phyloP scores from a whole-genome alignment of 2,329 filamentous ascomycete genomes.

The Colletotrichum karsti region DNA sequence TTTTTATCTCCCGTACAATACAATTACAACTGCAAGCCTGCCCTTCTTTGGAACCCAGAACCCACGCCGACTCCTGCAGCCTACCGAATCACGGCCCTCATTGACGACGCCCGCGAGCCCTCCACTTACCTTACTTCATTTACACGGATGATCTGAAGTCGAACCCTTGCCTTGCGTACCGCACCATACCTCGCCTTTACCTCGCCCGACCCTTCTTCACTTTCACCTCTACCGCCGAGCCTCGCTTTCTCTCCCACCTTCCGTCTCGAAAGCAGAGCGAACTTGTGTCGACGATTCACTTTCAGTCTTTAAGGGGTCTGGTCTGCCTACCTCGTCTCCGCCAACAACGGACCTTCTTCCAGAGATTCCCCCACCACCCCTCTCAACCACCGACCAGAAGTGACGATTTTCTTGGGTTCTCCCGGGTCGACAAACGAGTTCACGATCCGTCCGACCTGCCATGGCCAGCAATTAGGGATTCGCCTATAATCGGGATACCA shows the following conservation, averaged over 20 bases:
- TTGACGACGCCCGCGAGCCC: conserved; percentile 23
- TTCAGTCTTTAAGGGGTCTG: neutral
- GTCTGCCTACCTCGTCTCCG: neutral
- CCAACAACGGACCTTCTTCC: neutral
- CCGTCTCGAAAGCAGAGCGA: neutral
- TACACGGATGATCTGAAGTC: conserved; percentile 26
- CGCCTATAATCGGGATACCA: neutral
- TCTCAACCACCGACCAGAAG: neutral
- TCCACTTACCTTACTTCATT: conserved; percentile 19
- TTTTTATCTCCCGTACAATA: conserved; percentile 6
- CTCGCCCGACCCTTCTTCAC: neutral
- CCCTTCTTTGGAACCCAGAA: no score
- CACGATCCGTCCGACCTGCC: neutral
- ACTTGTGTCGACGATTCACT: neutral
- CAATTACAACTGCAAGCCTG: neutral
- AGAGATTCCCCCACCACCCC: neutral
- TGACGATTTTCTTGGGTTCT: neutral
- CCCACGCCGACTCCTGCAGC: no score
- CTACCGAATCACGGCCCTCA: conserved; percentile 24
- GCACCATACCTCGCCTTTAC: neutral
- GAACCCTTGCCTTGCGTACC: no score
- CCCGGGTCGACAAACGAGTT: neutral
- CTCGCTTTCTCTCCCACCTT: neutral
- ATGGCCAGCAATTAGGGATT: conserved; percentile 9
- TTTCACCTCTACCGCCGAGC: neutral